Percentiles rank a stretch among this genome's conserved stretches.
Conservation (phyloP, 345 rosid species). For the Populus davidiana region DNA sequence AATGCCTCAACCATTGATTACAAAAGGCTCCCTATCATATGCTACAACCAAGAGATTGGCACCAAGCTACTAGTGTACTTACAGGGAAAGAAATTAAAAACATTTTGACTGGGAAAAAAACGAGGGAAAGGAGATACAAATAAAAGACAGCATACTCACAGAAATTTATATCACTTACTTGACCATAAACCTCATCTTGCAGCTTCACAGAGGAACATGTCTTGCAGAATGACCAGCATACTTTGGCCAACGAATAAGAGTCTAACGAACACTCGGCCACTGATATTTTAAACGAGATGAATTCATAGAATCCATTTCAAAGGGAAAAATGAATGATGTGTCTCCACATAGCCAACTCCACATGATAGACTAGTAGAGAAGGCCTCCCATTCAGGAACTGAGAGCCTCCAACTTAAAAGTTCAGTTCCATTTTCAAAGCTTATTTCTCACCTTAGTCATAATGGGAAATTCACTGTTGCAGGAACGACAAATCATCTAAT, state of each 20-base stretch:
- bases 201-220: constrained; percentile 34
- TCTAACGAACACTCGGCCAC: constrained; percentile 21
- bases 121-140: constrained; percentile 12
- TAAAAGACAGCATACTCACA: constrained; percentile 12
- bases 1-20: not conserved
- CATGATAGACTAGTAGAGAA: constrained; percentile 5
- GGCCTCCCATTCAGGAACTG: constrained; percentile 16
- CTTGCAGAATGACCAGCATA: constrained; percentile 21
- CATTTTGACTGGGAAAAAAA: not conserved
- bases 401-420: not conserved
- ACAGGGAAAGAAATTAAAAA: not conserved
- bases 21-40: constrained; percentile 1
- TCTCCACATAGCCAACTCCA: constrained; percentile 14
- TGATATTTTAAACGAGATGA: constrained; percentile 19
- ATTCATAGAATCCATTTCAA: constrained; percentile 11
- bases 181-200: constrained; percentile 36
- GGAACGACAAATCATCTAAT: constrained; percentile 4
- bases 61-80: not conserved
- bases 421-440: not conserved
- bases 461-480: not conserved
- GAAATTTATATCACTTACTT: constrained; percentile 40
- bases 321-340: constrained; percentile 2
- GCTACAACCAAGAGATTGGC: constrained; percentile 7
- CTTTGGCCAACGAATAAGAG: constrained; percentile 25
- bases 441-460: constrained; percentile 2